Percentiles rank a stretch among this genome's conserved stretches.
These are phyloP conservation scores for Medicago truncatula DNA, from an alignment of 306 rosid genomes.

Conservation along the genomic window MtrunA17r5.0-ANR NC_053044.1:2733501-2734000, in stretches of 20 bases:
- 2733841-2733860: neutral
- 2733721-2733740: no score
- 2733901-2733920: slow-evolving; percentile 58
- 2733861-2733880: slow-evolving; percentile 56
- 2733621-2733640: slow-evolving; percentile 4
- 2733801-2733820: no score
- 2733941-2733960: slow-evolving; percentile 88
- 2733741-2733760: slow-evolving; percentile 23
- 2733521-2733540: slow-evolving; percentile 15
- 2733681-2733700: no score
- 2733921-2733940: slow-evolving; percentile 60
- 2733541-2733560: slow-evolving; percentile 1
- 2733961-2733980: slow-evolving; percentile 75
- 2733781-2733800: no score
- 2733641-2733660: neutral
- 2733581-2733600: no score
- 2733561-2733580: no score
- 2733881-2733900: slow-evolving; percentile 48
- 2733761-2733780: slow-evolving; percentile 10
- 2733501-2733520: slow-evolving; percentile 22
- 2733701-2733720: no score
- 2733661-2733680: no score
- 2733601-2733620: no score
- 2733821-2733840: slow-evolving; percentile 26
- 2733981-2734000: slow-evolving; percentile 62